These are phyloP conservation scores for Herpotrichia juniperi DNA, from an alignment of 2,329 filamentous ascomycete species.

Conservation along the genomic window DNA sequence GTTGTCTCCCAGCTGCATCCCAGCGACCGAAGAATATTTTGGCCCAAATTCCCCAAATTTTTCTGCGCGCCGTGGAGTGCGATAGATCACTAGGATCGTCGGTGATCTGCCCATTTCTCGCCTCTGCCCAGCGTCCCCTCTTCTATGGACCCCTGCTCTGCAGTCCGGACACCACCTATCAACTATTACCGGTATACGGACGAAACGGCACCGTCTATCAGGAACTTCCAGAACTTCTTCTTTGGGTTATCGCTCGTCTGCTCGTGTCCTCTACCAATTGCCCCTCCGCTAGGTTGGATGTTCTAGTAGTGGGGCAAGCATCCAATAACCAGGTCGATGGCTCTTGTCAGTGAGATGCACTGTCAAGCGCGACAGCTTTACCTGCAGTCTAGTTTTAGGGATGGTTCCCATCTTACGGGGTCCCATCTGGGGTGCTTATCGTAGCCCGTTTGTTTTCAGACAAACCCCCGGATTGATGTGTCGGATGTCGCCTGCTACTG, in stretches of 20 bases:
- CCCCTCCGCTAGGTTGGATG: background rate
- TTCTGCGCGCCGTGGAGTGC: background rate
- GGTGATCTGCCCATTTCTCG: background rate
- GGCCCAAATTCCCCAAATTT: no score
- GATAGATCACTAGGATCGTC: conserved; percentile 1
- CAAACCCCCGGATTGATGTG: background rate
- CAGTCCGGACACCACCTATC: background rate
- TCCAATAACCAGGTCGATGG: conserved; percentile 17
- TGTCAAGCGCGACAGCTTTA: background rate
- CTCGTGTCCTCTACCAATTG: background rate
- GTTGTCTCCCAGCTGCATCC: background rate
- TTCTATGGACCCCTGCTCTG: background rate
- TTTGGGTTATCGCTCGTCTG: background rate
- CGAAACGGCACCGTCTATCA: background rate
- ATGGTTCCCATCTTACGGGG: background rate
- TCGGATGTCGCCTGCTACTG: conserved; percentile 2
- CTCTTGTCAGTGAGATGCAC: background rate
- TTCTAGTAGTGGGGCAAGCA: conserved; percentile 4
- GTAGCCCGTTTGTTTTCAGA: background rate
- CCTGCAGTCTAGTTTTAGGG: background rate
- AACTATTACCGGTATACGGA: background rate
- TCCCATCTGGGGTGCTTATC: conserved; percentile 4
- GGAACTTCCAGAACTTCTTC: conserved; percentile 1
- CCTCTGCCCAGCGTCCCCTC: background rate
- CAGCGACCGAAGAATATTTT: background rate